Evolutionary conservation across 2,329 filamentous ascomycete genomes (phyloP), one percentile per base, ranked within the genome.

Genomic region (Aotearoamyces nothofagi): DNA sequence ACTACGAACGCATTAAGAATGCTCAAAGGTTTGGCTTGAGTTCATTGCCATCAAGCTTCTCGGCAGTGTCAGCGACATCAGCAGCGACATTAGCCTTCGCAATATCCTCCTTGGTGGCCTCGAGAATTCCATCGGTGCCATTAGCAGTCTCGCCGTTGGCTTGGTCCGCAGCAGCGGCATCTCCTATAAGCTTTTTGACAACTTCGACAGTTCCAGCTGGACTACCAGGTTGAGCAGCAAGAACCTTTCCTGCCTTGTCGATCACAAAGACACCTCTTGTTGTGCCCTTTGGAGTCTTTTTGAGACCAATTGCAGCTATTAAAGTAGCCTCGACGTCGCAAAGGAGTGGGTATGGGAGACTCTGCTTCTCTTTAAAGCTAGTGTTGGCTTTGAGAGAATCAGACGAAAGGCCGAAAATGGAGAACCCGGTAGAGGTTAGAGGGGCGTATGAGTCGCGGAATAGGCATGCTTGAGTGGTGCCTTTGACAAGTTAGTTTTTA

Each of bases 331-430:
- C 57, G 5, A 76, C 68, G 52, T 98, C 86, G 58, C 86, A 96
- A 22, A 98, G 69, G 25, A 98, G 70, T 19, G 78, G 62, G 54
- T 93, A 98, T 4, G 78, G 81, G 30, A 96, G 69, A 38, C 78
- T 82, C 54, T 96, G 82, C 61, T 92, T 93, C 22, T 73, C 76
- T 57, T 83, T 79, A 67, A 96, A 98, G 25, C 72, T 82, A 14
- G 81, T 86, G 61, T 98, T 98, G 45, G 83, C 73, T 58, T 90
- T 92, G 45, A 83, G 74, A 26, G 75, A 79, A 59, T 96, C 90
- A 42, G 70, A 70, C 37, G 81, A 92, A 28, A 98, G 73, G 32
- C 90, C 90, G 52, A 82, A 96, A 57, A 98, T 83, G 49, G 75
- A 66, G 35, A 92, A 70, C 6, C 87, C 87, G 31, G 71, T 78